Base-by-base conservation (phyloP, 2,329 filamentous ascomycete species). In the Sporothrix schenckii region DNA sequence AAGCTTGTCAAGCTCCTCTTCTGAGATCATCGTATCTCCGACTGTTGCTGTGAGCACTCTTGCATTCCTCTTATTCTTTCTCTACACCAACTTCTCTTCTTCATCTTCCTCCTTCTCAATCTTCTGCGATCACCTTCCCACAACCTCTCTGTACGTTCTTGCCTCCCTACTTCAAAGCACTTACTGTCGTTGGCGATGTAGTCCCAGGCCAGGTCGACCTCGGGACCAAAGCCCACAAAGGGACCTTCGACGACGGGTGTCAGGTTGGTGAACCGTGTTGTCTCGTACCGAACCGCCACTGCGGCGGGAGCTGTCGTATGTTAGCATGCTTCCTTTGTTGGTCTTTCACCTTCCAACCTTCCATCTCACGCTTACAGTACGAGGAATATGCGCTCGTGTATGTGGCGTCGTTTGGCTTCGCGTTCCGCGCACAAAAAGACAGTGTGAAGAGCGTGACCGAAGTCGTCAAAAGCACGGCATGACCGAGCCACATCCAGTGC, bases 1-100 rank as follows among this genome's bases (percentile, higher is more conserved):
- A 0, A 89, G 82, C 27, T 82, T 83, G 53, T 82, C 77, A 39
- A 88, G 83, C 74, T 89, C 86, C 6, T 82, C 79, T 27, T 81
- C 79, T 0, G 83, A 83, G 67, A 89, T 85, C 83, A 88, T 87
- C 74, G 87, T 86, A 75, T 89, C 87, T 50, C 87, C 87, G 34
- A 89, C 86, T 86, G 19, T 27, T 30, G 19, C 41, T 4, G 56
- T 71, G 52, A 60, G 69, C 47, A 44, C 4, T 24, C 27, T 4
- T 60, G 1, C 39, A 4, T 47, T 58, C 10, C 1, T 44, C 34
- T 39, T 54, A 3, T 44, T 44, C 10, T 13, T 44, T 13, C 2
- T 5, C 10, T 39, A 4, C 53, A 11, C 1, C 34, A 54, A 41
- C 5, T 2, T 34, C 21, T 47, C 44, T 19, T 41, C 16, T 5